These are phyloP conservation scores for Spirogloea muscicola DNA, from an alignment of 139 green algal genomes.

Conservation along the genomic window DNA sequence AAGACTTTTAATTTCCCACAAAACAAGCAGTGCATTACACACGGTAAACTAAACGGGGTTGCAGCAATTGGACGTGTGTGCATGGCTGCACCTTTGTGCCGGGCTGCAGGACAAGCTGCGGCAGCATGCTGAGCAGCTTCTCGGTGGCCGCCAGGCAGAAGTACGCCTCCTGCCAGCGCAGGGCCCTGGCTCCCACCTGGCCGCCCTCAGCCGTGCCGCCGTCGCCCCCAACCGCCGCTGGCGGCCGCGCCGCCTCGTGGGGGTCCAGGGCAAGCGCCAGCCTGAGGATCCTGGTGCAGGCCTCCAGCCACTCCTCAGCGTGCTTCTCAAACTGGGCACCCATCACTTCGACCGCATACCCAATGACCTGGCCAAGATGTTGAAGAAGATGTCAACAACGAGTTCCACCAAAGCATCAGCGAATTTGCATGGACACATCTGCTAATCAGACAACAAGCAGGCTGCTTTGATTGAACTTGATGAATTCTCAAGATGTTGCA, in stretches of 20 bases:
- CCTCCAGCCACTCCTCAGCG: neutral
- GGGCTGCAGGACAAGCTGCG: conserved; percentile 12
- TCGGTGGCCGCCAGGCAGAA: conserved; percentile 71
- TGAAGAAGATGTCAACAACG: too few species aligned
- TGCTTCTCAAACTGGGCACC: neutral
- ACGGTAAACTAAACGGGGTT: too few species aligned
- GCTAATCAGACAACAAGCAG: too few species aligned
- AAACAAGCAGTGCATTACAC: too few species aligned
- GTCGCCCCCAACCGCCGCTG: neutral
- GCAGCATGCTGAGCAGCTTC: conserved; percentile 53
- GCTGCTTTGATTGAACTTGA: too few species aligned
- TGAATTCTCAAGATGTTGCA: too few species aligned
- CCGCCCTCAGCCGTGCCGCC: neutral
- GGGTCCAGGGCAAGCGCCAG: neutral
- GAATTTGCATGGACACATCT: too few species aligned
- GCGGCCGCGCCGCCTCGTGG: neutral
- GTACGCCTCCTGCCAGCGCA: conserved; percentile 77
- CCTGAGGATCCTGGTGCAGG: neutral
- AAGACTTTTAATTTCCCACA: too few species aligned
- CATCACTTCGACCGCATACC: neutral
- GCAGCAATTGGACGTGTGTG: too few species aligned
- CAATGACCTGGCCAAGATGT: neutral
- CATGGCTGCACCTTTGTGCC: neutral
- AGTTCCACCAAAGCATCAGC: too few species aligned
- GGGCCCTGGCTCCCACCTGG: conserved; percentile 21